Evolutionary conservation across 2,329 filamentous ascomycete genomes (phyloP).

Genomic region (Anthostomella pinea): DNA sequence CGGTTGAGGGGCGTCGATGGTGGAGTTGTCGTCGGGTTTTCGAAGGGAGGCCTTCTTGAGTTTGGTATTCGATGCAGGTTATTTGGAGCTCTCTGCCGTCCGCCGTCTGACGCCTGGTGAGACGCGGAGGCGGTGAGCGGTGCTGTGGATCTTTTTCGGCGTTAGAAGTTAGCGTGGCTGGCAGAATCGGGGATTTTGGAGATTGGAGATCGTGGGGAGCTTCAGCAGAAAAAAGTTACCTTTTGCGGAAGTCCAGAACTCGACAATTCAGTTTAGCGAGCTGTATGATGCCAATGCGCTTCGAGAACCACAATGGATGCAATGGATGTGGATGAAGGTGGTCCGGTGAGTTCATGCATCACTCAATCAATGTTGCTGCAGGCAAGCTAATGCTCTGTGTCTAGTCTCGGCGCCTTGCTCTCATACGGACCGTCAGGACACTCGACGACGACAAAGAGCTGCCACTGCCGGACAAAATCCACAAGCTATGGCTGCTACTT

Average conservation of each 20-base stretch:
- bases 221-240: conserved; percentile 14
- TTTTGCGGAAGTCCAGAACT: background rate
- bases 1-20: background rate
- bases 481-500: conserved; percentile 48
- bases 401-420: conserved; percentile 33
- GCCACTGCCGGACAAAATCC: conserved; percentile 45
- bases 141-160: conserved; percentile 8
- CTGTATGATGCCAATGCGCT: conserved; percentile 22
- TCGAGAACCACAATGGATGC: conserved; percentile 16
- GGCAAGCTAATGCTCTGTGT: conserved; percentile 2
- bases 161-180: conserved; percentile 12
- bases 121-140: conserved; percentile 20
- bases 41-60: too few species aligned
- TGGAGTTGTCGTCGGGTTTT: too few species aligned
- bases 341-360: conserved; percentile 14
- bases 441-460: conserved; percentile 51
- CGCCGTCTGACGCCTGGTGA: too few species aligned
- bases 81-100: too few species aligned
- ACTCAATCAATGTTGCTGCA: background rate
- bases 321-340: conserved; percentile 27
- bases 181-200: conserved; percentile 16
- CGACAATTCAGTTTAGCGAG: too few species aligned
- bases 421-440: conserved; percentile 52
- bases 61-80: too few species aligned
- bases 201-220: conserved; percentile 24